Conservation (phyloP, 495 filamentous ascomycete genomes). For the Xanthoparmelia taractica region DNA sequence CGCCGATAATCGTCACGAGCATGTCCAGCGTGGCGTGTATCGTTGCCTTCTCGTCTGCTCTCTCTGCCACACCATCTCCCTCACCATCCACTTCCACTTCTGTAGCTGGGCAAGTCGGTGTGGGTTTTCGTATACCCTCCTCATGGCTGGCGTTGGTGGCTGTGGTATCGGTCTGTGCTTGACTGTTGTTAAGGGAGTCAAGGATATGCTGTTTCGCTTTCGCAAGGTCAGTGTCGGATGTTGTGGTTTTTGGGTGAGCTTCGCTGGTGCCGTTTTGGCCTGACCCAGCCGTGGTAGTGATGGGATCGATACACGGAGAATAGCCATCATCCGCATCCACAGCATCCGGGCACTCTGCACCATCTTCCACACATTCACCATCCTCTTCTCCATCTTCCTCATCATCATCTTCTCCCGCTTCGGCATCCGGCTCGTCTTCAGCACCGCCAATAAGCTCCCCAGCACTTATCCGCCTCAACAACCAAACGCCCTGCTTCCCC, state of each 20-base stretch:
- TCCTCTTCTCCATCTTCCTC: conserved; percentile 22
- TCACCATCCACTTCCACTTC: neutral
- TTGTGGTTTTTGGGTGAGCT: neutral
- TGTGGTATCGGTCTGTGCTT: neutral
- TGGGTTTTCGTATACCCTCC: conserved; percentile 3
- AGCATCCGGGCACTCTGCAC: conserved; percentile 27
- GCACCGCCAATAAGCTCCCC: conserved; percentile 27
- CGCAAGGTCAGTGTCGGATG: neutral
- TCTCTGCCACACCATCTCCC: neutral
- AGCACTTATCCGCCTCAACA: conserved; percentile 28
- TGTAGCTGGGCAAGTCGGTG: neutral
- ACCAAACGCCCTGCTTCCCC: conserved; percentile 34
- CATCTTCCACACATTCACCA: conserved; percentile 21
- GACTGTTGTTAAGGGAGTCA: neutral
- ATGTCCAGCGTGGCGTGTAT: conserved; percentile 64
- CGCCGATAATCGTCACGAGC: conserved; percentile 82
- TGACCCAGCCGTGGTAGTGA: neutral
- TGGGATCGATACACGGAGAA: conserved; percentile 20
- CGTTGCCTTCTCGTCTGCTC: neutral
- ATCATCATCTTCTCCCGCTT: conserved; percentile 24
- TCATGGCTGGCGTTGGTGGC: conserved; percentile 6
- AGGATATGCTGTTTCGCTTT: conserved; percentile 4
- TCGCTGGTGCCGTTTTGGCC: neutral
- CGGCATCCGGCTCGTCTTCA: conserved; percentile 30
- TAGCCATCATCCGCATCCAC: conserved; percentile 19